phyloP scores from a whole-genome alignment of 108 stramenopile species.

The Bacterosira constricta region DNA sequence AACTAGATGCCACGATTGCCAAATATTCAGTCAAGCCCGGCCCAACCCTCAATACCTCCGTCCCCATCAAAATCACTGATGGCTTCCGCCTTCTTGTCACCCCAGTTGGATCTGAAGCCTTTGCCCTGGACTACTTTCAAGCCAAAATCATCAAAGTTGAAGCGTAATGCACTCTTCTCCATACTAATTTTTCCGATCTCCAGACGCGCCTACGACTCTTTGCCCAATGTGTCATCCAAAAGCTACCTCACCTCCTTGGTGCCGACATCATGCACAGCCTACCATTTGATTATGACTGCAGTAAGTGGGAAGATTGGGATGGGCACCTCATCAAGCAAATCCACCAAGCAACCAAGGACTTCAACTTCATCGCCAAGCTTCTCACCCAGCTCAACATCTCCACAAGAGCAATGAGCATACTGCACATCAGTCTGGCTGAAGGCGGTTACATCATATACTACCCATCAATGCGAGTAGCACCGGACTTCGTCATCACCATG shows the following conservation, averaged over 20 bases:
- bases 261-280: background rate
- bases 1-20: background rate
- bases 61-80: background rate
- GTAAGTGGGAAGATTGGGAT: constrained; percentile 9
- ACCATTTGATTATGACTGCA: too few relatives aligned
- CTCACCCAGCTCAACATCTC: background rate
- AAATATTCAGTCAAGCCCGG: background rate
- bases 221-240: constrained; percentile 12
- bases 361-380: background rate
- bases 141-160: background rate
- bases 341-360: too few relatives aligned
- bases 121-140: background rate
- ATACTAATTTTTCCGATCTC: background rate
- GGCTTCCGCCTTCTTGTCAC: constrained; percentile 12
- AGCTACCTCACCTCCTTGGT: constrained; percentile 6
- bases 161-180: background rate
- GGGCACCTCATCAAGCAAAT: constrained; percentile 8
- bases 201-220: constrained; percentile 15
- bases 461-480: background rate
- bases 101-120: constrained; percentile 5
- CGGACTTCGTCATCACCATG: background rate
- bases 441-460: background rate
- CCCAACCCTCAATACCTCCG: background rate
- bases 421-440: too few relatives aligned
- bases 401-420: too few relatives aligned